Evolutionary conservation across 2,329 filamentous ascomycete genomes (phyloP), one percentile per base, ranked within the genome.

Genomic region (Hypoxylon sp.): DNA sequence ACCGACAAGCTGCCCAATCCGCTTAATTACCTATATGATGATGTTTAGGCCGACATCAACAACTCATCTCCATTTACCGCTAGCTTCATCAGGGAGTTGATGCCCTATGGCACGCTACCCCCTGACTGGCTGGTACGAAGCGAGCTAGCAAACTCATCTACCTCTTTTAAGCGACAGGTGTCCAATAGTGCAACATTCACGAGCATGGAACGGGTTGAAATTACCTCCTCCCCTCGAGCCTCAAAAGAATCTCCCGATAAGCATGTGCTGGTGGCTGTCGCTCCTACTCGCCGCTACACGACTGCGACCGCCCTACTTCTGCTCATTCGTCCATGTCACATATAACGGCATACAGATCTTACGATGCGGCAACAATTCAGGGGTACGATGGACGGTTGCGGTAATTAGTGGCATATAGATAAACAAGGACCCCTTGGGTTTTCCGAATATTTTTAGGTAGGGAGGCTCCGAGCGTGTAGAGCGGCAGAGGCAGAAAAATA

Each of bases 201-300:
- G 44, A 66, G 51, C 17, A 42, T 35, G 46, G 46, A 53, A 59
- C 20, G 48, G 31, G 13, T 42, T 42, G 57, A 51, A 55, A 66
- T 31, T 48, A 22, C 33, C 33, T 11, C 25, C 17, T n/a, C 48
- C 33, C 33, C 3, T 64, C 64, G 50, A 70, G 68, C 68, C 68
- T 63, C 68, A 66, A 49, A 61, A 48, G 25, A 67, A 42, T 58
- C 54, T 51, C 61, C 68, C 54, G 68, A 65, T 61, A 65, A 65
- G 61, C 68, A 70, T 70, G 68, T 70, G 68, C 61, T 57, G 14
- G 49, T 54, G 33, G 42, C 42, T 31, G 42, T 35, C 10, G 17
- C 33, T 70, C 44, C 37, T 70, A 70, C 68, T 70, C 64, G 68
- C 49, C 35, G 25, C 51, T 20, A 60, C 27, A 25, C 25, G 49